Percentiles rank a stretch among this genome's conserved stretches.
These are phyloP conservation scores for Echites panduratus DNA, from an alignment of 257 asterid species.

Conservation along the genomic window DNA sequence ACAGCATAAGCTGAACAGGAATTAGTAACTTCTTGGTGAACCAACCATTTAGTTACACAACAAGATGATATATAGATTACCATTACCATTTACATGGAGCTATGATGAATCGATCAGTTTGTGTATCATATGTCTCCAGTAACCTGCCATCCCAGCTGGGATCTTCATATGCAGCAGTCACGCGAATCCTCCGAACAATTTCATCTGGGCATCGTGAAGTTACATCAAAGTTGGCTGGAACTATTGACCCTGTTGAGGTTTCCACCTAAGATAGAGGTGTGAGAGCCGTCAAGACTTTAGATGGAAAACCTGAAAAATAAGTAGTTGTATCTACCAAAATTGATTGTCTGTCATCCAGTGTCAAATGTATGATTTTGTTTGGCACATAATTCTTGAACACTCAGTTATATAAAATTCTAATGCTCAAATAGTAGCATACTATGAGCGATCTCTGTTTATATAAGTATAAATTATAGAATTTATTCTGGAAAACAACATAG, in stretches of 20 bases:
- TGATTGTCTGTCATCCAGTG: not conserved
- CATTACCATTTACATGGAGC: conserved; percentile 86
- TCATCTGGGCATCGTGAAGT: conserved; percentile 88
- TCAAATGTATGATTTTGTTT: not conserved
- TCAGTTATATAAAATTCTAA: not conserved
- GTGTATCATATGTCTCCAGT: conserved; percentile 72
- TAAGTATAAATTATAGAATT: not conserved
- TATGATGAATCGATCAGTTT: conserved; percentile 53
- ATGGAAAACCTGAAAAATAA: not conserved
- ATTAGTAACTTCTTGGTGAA: not conserved
- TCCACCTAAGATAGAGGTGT: conserved; percentile 47
- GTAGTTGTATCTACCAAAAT: not conserved
- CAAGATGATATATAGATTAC: conserved; percentile 6
- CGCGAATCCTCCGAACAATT: conserved; percentile 68
- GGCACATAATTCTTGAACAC: not conserved
- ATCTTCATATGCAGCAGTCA: conserved; percentile 62
- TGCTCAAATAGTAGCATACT: not conserved
- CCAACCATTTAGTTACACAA: not conserved
- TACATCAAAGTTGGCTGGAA: conserved; percentile 68
- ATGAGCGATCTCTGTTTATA: not conserved
- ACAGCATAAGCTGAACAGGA: not conserved
- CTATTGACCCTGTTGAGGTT: conserved; percentile 55
- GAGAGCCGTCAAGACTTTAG: not conserved
- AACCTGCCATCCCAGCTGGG: conserved; percentile 52
- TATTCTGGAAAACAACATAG: not conserved